Evolutionary conservation across 768 basidiomycete genomes (phyloP).

Genomic region (Amanita brunnescens): DNA sequence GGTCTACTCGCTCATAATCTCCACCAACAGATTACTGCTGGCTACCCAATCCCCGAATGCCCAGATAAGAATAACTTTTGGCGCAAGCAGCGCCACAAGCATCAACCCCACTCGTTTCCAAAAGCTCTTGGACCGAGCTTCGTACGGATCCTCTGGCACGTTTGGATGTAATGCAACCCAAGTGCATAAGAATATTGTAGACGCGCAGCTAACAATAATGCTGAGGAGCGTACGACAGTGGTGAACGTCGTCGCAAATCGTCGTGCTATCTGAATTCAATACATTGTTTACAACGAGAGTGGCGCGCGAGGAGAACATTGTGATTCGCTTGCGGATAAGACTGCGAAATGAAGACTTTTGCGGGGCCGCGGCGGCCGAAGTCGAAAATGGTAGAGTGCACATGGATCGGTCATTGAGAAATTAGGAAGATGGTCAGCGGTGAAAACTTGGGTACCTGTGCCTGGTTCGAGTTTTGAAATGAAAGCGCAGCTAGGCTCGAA

Average conservation of each 20-base stretch:
- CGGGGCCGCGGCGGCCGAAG: too few relatives aligned
- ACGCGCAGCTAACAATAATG: not conserved
- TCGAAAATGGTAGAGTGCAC: too few relatives aligned
- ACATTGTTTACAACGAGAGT: not conserved
- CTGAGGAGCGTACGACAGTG: not conserved
- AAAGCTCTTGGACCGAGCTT: not conserved
- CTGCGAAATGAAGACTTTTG: too few relatives aligned
- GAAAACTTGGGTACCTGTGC: too few relatives aligned
- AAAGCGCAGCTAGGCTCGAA: too few relatives aligned
- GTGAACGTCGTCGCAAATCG: not conserved
- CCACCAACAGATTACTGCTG: not conserved
- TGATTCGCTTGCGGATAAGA: not conserved
- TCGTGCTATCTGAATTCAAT: not conserved
- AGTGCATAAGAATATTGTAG: not conserved
- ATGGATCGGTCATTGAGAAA: too few relatives aligned
- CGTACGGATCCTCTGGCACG: not conserved
- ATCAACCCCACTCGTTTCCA: not conserved
- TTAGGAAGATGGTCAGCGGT: too few relatives aligned
- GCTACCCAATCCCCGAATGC: not conserved
- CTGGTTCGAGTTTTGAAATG: too few relatives aligned
- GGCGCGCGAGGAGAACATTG: not conserved
- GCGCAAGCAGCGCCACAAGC: not conserved
- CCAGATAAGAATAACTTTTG: not conserved
- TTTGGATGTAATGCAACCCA: slow-evolving; percentile 1
- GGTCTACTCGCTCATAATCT: not conserved